Evolutionary conservation across 148 eudicot genomes (phyloP).

Genomic region (Nyssa sinensis): DNA sequence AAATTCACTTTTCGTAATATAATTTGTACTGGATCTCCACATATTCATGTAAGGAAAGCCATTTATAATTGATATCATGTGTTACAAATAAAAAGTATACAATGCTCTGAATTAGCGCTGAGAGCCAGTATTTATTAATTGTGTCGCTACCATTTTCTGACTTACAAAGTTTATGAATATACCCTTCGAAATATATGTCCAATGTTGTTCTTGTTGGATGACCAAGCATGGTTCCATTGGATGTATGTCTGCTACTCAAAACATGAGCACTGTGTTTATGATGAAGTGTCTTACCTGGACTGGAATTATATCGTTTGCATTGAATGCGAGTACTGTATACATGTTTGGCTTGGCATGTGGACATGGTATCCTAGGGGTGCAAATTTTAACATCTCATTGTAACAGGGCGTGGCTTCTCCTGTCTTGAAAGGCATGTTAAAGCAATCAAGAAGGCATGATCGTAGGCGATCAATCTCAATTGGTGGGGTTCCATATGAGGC

Average conservation of each 20-base stretch:
- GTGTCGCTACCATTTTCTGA: neutral
- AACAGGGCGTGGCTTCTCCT: conserved; percentile 78
- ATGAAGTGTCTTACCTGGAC: neutral
- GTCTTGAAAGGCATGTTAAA: conserved; percentile 70
- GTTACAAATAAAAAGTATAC: neutral
- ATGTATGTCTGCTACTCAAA: neutral
- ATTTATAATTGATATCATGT: neutral
- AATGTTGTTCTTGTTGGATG: neutral
- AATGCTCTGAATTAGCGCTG: neutral
- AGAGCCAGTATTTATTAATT: neutral
- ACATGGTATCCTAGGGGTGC: neutral
- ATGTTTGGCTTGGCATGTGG: neutral
- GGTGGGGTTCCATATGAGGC: conserved; percentile 85
- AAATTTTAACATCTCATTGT: neutral
- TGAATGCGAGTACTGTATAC: neutral
- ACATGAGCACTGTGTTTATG: neutral
- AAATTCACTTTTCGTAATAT: no score
- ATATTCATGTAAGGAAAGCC: neutral
- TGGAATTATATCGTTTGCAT: neutral
- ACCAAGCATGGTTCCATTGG: neutral
- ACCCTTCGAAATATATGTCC: neutral
- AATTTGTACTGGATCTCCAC: neutral
- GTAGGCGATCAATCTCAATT: conserved; percentile 52
- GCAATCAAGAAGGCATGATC: conserved; percentile 38
- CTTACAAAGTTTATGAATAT: neutral